A percentile compares a stretch with the other conserved stretches of the same genome.
Conservation (phyloP, 257 asterid genomes). For the Solanum virginianum region DNA sequence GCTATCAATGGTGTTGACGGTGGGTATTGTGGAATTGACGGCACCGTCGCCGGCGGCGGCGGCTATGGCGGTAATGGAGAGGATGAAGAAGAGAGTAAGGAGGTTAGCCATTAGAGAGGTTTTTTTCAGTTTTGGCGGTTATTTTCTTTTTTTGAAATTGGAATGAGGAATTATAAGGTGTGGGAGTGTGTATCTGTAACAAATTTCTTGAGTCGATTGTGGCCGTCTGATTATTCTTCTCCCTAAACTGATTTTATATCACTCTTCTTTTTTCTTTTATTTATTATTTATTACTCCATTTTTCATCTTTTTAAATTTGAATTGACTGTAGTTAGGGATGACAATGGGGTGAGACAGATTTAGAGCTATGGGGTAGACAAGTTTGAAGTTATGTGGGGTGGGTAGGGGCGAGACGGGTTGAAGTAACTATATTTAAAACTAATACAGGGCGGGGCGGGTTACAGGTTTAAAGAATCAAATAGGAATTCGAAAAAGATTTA, state of each 20-base stretch:
- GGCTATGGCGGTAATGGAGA: not conserved
- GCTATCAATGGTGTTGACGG: not conserved
- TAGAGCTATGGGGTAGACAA: too few species aligned
- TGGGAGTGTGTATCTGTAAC: not conserved
- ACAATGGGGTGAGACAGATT: too few species aligned
- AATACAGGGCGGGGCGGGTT: too few species aligned
- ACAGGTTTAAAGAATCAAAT: too few species aligned
- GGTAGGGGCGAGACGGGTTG: too few species aligned
- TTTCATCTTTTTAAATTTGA: too few species aligned
- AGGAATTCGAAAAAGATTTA: too few species aligned
- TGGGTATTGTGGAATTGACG: slow-evolving; percentile 2
- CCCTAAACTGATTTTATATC: not conserved
- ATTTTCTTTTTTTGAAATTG: not conserved
- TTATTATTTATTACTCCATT: too few species aligned
- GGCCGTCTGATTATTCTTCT: not conserved
- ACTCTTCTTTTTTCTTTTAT: not conserved
- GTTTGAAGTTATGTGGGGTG: too few species aligned
- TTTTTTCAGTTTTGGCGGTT: slow-evolving; percentile 12
- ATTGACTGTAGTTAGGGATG: too few species aligned
- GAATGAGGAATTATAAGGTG: not conserved
- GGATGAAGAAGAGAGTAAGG: slow-evolving; percentile 6
- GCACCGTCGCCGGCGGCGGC: not conserved
- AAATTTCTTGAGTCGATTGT: not conserved
- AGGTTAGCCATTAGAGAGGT: not conserved
- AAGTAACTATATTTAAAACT: too few species aligned